Percentiles rank a stretch among this genome's conserved stretches.
Conservation (phyloP, 2,329 filamentous ascomycete genomes). For the Ophiobolus disseminans region DNA sequence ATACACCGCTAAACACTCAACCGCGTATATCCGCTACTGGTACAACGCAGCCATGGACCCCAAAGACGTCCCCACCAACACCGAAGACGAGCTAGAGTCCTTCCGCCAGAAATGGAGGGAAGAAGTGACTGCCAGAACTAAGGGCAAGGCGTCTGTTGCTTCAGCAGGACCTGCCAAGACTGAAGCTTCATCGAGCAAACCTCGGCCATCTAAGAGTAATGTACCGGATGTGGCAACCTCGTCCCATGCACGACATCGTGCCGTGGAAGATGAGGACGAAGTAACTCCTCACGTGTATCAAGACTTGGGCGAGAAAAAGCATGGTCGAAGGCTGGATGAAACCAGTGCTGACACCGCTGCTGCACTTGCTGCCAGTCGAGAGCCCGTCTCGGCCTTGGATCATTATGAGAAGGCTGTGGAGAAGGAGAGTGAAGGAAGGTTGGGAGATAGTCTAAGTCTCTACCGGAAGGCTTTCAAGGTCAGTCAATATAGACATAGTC, state of each 20-base stretch:
- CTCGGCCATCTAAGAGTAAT: conserved; percentile 31
- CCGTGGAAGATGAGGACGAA: conserved; percentile 49
- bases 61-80: conserved; percentile 33
- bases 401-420: conserved; percentile 93
- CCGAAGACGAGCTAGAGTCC: conserved; percentile 75
- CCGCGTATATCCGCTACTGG: conserved; percentile 30
- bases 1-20: conserved; percentile 12
- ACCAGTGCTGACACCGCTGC: conserved; percentile 45
- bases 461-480: conserved; percentile 92
- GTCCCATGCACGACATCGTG: conserved; percentile 34
- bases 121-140: conserved; percentile 69
- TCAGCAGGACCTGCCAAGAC: conserved; percentile 21
- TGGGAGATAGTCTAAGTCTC: conserved; percentile 85
- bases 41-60: conserved; percentile 23
- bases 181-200: conserved; percentile 26
- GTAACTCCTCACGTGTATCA: conserved; percentile 52
- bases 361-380: conserved; percentile 43
- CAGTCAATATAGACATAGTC: conserved; percentile 30
- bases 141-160: conserved; percentile 33
- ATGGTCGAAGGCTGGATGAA: conserved; percentile 53
- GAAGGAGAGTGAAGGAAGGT: conserved; percentile 81
- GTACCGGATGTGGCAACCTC: conserved; percentile 29
- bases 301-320: conserved; percentile 56
- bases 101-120: conserved; percentile 88
- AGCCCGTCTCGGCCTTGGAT: conserved; percentile 81